Evolutionary conservation across 2,329 filamentous ascomycete genomes (phyloP).

Genomic region (Penicillium freii): DNA sequence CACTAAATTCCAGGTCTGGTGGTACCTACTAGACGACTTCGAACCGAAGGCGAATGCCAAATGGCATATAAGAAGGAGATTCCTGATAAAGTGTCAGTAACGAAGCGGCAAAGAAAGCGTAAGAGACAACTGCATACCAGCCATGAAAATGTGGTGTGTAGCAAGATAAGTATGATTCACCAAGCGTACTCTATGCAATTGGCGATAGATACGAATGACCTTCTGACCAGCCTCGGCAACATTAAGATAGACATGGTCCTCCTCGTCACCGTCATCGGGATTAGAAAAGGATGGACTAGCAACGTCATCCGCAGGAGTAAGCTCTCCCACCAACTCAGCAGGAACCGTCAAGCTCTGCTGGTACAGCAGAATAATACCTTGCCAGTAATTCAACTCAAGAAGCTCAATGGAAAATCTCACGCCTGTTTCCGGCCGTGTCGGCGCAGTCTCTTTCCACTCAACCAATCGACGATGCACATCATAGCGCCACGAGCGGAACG

Average conservation of each 20-base stretch:
- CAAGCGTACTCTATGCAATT: constrained; percentile 80
- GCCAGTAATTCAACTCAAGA: constrained; percentile 95
- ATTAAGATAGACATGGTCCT: constrained; percentile 89
- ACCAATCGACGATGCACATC: constrained; percentile 80
- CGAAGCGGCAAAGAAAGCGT: background rate
- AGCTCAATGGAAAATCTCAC: constrained; percentile 89
- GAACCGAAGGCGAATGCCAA: constrained; percentile 89
- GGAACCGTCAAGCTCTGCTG: constrained; percentile 86
- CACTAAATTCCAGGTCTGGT: background rate
- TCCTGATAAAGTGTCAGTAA: constrained; percentile 41
- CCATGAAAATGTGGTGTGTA: constrained; percentile 96
- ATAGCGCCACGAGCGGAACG: constrained; percentile 82
- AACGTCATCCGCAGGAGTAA: constrained; percentile 58
- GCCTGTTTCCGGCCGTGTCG: constrained; percentile 73
- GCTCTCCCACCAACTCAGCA: constrained; percentile 77
- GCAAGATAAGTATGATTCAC: constrained; percentile 96
- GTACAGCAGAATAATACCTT: constrained; percentile 93
- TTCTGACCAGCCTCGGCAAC: constrained; percentile 93
- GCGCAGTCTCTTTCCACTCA: constrained; percentile 83
- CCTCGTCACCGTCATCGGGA: constrained; percentile 59
- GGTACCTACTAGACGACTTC: constrained; percentile 74
- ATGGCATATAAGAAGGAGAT: constrained; percentile 96
- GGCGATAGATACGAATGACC: constrained; percentile 84
- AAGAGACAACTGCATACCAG: constrained; percentile 56
- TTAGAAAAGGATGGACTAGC: constrained; percentile 53